Conservation (phyloP, 441 rosid species). For the Eugenia klotzschiana region DNA sequence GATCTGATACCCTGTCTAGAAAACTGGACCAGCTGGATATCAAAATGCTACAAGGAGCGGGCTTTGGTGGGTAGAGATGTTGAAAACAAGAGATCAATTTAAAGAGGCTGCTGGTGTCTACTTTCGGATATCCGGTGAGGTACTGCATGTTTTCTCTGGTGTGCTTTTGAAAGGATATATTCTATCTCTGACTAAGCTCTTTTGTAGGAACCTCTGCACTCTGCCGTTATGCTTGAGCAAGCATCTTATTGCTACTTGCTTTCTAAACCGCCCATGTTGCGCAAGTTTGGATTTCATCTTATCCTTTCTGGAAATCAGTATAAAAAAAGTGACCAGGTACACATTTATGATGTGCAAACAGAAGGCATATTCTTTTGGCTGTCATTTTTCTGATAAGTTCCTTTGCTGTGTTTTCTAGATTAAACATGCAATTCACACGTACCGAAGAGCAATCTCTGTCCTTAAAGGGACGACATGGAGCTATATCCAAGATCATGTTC, state of each 20-base stretch:
- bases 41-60: constrained; percentile 90
- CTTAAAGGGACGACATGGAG: constrained; percentile 81
- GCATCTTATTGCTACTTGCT: constrained; percentile 93
- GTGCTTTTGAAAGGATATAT: neutral
- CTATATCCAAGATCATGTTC: constrained; percentile 88
- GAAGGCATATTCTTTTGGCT: constrained; percentile 1
- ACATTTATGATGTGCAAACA: constrained; percentile 4
- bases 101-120: constrained; percentile 94
- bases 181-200: constrained; percentile 11
- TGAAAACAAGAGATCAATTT: constrained; percentile 70
- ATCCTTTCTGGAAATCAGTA: constrained; percentile 96
- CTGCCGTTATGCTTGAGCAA: constrained; percentile 99
- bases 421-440: constrained; percentile 93
- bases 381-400: neutral
- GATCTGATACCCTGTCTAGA: constrained; percentile 26
- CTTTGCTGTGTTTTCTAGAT: constrained; percentile 32
- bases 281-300: constrained; percentile 96
- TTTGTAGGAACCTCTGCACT: constrained; percentile 70
- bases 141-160: constrained; percentile 15
- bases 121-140: constrained; percentile 94
- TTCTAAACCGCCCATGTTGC: constrained; percentile 80
- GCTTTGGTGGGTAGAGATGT: constrained; percentile 98
- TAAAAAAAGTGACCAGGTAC: constrained; percentile 92
- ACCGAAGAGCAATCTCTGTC: constrained; percentile 76
- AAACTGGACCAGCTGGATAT: constrained; percentile 66